These are phyloP conservation scores for Xerocomus minutiporus DNA, from an alignment of 1,284 basidiomycete species.

Conservation along the genomic window DNA sequence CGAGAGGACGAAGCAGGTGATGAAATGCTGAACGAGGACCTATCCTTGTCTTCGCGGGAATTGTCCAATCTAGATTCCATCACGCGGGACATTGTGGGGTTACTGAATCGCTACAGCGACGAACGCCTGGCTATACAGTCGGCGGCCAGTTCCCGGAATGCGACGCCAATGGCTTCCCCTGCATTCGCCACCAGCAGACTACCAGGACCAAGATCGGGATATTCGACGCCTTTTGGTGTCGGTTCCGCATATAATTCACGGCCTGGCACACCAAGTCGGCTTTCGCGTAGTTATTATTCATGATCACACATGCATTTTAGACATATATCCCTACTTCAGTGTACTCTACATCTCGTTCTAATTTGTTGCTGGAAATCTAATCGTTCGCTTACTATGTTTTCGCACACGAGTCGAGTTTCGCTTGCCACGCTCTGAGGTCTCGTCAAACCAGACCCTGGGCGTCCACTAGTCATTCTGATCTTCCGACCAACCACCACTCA, in stretches of 20 bases:
- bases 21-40: constrained; percentile 44
- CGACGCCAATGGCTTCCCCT: constrained; percentile 54
- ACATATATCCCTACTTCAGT: constrained; percentile 8
- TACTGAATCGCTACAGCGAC: constrained; percentile 63
- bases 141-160: constrained; percentile 57
- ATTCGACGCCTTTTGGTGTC: constrained; percentile 49
- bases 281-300: constrained; percentile 31
- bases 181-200: constrained; percentile 34
- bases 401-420: not conserved
- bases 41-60: constrained; percentile 60
- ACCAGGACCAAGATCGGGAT: constrained; percentile 45
- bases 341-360: constrained; percentile 22
- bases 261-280: constrained; percentile 61
- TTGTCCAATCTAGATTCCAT: constrained; percentile 71
- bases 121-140: constrained; percentile 57
- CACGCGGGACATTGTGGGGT: constrained; percentile 68
- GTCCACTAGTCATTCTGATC: not conserved
- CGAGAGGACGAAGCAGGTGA: constrained; percentile 60
- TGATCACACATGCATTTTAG: constrained; percentile 16
- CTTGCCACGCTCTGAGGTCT: too few species aligned
- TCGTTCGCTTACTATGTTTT: not conserved
- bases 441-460: too few species aligned
- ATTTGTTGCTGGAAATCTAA: constrained; percentile 9
- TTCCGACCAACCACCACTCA: not conserved
- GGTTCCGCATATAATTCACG: constrained; percentile 53